Conservation (phyloP, 176 grass and related monocot species). For the Zizania latifolia region DNA sequence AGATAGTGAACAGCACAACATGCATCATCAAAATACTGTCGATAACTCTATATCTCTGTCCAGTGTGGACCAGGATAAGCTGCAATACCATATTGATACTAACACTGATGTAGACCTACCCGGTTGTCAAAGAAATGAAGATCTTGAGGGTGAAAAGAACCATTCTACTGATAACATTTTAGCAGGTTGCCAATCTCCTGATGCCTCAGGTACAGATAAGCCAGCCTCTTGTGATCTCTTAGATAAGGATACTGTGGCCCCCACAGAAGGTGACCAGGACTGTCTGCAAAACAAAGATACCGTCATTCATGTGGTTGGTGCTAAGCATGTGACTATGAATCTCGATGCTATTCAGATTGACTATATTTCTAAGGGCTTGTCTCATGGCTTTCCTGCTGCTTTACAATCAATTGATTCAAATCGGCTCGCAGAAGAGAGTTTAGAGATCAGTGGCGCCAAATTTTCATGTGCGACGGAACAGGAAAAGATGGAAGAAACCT, state of each 20-base stretch:
- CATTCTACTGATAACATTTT: background rate
- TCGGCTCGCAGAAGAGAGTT: background rate
- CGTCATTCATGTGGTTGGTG: background rate
- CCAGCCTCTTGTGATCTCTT: background rate
- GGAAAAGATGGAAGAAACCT: slow-evolving; percentile 7
- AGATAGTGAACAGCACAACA: background rate
- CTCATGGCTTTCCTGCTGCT: background rate
- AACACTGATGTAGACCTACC: background rate
- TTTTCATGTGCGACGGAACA: background rate
- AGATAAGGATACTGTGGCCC: background rate
- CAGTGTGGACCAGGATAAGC: background rate
- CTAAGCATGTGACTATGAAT: background rate
- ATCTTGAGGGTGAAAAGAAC: background rate
- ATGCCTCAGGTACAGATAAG: background rate
- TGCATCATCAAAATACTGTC: background rate
- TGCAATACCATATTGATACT: background rate
- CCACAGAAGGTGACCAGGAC: background rate
- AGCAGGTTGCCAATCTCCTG: background rate
- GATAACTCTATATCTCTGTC: background rate
- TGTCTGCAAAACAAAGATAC: background rate
- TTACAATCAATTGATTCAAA: slow-evolving; percentile 21
- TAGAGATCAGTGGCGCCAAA: slow-evolving; percentile 9
- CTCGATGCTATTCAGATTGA: background rate
- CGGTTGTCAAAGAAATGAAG: background rate
- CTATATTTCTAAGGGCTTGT: background rate